These are phyloP conservation scores for Harringtonia aguacate DNA, from an alignment of 2,329 filamentous ascomycete genomes.

Conservation along the genomic window DNA sequence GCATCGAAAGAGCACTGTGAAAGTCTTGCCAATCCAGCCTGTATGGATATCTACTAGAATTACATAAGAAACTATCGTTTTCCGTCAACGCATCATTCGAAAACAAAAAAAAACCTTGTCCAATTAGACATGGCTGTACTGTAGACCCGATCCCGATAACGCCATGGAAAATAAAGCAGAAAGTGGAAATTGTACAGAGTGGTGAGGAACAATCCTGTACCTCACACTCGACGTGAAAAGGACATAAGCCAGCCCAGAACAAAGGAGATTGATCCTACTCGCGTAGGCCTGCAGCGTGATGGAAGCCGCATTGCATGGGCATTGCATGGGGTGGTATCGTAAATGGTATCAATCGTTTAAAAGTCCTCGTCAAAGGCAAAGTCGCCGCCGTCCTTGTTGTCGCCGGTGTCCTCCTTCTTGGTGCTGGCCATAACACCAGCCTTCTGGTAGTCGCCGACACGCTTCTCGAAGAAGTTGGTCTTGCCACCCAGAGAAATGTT, in stretches of 20 bases:
- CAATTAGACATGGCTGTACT: conserved; percentile 5
- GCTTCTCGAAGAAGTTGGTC: conserved; percentile 99
- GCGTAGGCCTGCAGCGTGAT: too few relatives aligned
- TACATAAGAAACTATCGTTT: conserved; percentile 9
- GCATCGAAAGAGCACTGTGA: too few relatives aligned
- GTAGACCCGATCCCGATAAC: conserved; percentile 6
- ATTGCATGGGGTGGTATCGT: too few relatives aligned
- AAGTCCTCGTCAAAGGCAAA: conserved; percentile 97
- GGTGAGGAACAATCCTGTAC: conserved; percentile 1
- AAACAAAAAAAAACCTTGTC: background rate
- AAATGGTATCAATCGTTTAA: conserved; percentile 37
- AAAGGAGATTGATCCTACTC: too few relatives aligned
- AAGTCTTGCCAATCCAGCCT: background rate
- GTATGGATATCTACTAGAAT: conserved; percentile 6
- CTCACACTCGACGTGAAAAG: background rate
- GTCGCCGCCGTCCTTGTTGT: conserved; percentile 57
- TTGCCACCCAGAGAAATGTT: conserved; percentile 98
- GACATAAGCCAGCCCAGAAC: background rate
- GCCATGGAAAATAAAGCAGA: conserved; percentile 5
- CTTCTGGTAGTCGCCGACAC: conserved; percentile 98
- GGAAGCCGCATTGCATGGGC: too few relatives aligned
- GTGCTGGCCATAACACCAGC: conserved; percentile 94
- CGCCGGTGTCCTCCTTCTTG: conserved; percentile 39
- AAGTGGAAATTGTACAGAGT: conserved; percentile 7
- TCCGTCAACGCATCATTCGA: conserved; percentile 2